A percentile compares a stretch with the other conserved stretches of the same genome.
These are phyloP conservation scores for Excoecaria cochinchinensis DNA, from an alignment of 345 rosid species.

Conservation along the genomic window DNA sequence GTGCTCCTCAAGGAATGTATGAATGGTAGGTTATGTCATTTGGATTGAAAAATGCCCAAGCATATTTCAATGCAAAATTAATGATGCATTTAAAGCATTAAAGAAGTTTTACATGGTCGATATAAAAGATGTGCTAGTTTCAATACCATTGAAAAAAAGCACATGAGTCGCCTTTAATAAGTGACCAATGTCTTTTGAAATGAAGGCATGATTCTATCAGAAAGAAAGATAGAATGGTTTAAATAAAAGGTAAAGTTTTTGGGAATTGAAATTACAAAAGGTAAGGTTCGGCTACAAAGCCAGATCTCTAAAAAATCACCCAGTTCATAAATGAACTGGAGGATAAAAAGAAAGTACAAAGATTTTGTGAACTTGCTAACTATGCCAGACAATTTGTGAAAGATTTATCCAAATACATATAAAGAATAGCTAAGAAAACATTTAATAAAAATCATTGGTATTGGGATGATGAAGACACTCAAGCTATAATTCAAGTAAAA, in stretches of 20 bases:
- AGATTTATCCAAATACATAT: background rate
- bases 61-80: background rate
- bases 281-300: background rate
- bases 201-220: background rate
- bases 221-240: constrained; percentile 1
- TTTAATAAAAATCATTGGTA: background rate
- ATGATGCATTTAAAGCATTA: background rate
- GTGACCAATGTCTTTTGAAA: background rate
- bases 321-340: background rate
- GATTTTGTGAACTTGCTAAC: background rate
- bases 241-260: background rate
- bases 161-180: background rate
- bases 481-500: background rate
- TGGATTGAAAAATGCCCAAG: background rate
- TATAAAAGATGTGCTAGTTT: background rate
- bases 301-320: background rate
- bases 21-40: no score
- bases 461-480: background rate
- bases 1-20: no score
- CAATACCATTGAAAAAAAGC: background rate
- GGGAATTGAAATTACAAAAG: background rate
- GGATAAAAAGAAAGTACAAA: background rate
- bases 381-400: background rate
- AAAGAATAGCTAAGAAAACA: background rate
- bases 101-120: background rate